These are phyloP conservation scores for Abrus pulchellus DNA, from an alignment of 306 rosid genomes.

Conservation along the genomic window DNA sequence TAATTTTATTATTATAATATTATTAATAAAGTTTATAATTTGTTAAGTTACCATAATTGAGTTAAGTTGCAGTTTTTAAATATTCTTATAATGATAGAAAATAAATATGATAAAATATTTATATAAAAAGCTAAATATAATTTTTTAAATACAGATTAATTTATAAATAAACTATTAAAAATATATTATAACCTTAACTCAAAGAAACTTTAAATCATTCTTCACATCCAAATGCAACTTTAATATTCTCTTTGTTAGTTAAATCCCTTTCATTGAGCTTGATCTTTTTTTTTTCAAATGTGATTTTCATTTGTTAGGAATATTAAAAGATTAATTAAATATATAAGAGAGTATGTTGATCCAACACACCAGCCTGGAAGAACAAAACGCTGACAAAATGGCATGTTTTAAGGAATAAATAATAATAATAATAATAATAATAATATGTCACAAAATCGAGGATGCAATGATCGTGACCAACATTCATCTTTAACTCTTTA, in stretches of 20 bases:
- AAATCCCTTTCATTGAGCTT: background rate
- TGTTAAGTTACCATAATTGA: no score
- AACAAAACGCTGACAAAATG: constrained; percentile 40
- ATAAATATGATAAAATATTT: no score
- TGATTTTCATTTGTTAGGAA: background rate
- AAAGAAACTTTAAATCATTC: background rate
- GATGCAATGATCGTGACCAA: constrained; percentile 50
- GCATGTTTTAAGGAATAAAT: constrained; percentile 47
- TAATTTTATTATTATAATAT: no score
- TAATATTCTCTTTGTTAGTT: background rate
- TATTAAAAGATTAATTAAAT: constrained; percentile 18
- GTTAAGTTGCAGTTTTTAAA: no score
- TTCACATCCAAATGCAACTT: background rate
- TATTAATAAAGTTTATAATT: no score
- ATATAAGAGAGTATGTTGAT: background rate
- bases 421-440: background rate
- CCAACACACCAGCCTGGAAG: constrained; percentile 42
- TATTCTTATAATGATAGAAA: no score
- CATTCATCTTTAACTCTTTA: constrained; percentile 33
- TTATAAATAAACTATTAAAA: no score
- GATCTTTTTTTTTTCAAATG: background rate
- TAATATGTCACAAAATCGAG: constrained; percentile 40
- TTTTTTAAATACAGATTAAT: no score
- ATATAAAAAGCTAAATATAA: no score
- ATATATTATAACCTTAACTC: no score